Evolutionary conservation across 192 early-diverging fungal species (phyloP).

Genomic region (Dissophora globulifera): DNA sequence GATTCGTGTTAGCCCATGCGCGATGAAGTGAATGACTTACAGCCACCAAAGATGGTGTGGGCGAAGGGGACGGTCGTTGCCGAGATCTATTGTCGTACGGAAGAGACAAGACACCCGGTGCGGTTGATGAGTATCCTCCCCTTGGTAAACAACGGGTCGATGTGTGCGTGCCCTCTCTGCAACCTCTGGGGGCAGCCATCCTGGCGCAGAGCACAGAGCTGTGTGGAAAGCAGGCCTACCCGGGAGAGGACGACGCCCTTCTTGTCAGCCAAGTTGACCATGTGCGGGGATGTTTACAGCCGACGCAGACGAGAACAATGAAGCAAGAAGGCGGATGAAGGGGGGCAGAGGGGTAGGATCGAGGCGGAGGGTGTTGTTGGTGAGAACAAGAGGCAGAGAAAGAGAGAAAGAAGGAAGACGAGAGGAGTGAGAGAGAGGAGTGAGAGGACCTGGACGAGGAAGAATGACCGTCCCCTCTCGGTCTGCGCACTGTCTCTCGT

Average conservation of each 20-base stretch:
- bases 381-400: not conserved
- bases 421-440: not conserved
- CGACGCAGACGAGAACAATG: not conserved
- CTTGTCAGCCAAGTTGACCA: constrained; percentile 38
- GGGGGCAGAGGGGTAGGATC: not conserved
- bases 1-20: no score
- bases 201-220: no score
- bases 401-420: not conserved
- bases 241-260: constrained; percentile 49
- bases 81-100: constrained; percentile 25
- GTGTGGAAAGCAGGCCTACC: constrained; percentile 21
- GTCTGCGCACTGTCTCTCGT: no score
- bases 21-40: constrained; percentile 40
- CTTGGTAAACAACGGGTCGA: no score
- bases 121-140: not conserved
- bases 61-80: constrained; percentile 33
- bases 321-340: not conserved
- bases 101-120: not conserved
- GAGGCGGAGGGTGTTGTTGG: not conserved
- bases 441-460: no score
- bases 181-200: no score
- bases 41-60: constrained; percentile 45
- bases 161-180: no score
- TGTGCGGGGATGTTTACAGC: constrained; percentile 7
- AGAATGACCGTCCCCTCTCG: no score